Evolutionary conservation across 768 basidiomycete species (phyloP).

Genomic region (Dendrothele bispora): DNA sequence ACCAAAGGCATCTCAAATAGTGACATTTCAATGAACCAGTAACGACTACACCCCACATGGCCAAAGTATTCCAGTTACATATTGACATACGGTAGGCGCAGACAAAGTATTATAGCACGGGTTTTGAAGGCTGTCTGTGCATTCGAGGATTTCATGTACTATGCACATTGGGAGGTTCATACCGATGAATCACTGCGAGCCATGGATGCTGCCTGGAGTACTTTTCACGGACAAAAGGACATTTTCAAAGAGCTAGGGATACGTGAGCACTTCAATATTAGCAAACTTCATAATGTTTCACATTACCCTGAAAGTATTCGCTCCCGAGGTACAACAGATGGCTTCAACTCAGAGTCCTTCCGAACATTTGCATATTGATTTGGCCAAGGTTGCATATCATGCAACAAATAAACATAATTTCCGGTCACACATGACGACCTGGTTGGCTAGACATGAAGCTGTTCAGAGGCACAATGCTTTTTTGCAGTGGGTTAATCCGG

Average conservation of each 20-base stretch:
- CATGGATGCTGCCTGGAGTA: conserved; percentile 19
- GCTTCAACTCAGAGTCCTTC: conserved; percentile 34
- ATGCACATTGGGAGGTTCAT: conserved; percentile 28
- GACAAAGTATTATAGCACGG: too few species aligned
- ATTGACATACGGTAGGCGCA: conserved; percentile 25
- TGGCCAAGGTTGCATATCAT: conserved; percentile 34
- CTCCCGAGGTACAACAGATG: conserved; percentile 27
- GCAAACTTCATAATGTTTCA: conserved; percentile 32
- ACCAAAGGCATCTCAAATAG: conserved; percentile 38
- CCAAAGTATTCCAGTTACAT: conserved; percentile 30
- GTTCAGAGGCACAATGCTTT: conserved; percentile 22
- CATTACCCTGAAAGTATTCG: conserved; percentile 32
- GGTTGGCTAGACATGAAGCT: conserved; percentile 36
- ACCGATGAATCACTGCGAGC: conserved; percentile 20
- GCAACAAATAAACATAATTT: conserved; percentile 29
- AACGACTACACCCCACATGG: conserved; percentile 38
- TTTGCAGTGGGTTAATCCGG: conserved; percentile 25
- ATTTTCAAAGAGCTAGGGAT: conserved; percentile 25
- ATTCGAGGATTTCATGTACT: conserved; percentile 38
- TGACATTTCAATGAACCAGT: conserved; percentile 42
- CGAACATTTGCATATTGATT: conserved; percentile 44
- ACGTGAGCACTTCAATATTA: conserved; percentile 36
- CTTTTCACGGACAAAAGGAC: conserved; percentile 32
- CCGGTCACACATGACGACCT: conserved; percentile 36
- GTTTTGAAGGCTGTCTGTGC: conserved; percentile 23